Base-by-base conservation (phyloP, 1,284 basidiomycete genomes). In the Sporisorium sorghi region DNA sequence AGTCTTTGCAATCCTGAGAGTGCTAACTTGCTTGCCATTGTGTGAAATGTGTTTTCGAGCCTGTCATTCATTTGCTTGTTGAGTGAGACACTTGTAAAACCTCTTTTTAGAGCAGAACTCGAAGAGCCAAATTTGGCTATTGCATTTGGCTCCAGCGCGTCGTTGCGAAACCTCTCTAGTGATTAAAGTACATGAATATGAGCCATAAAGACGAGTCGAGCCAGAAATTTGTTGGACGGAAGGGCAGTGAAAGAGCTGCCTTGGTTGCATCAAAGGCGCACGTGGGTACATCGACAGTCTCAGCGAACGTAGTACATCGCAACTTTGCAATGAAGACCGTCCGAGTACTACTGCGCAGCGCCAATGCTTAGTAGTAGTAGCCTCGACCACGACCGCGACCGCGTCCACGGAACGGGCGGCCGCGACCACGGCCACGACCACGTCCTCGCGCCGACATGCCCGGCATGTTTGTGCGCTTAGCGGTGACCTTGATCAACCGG, bases 401-500 rank as follows among this genome's bases (percentile, higher is more conserved):
- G 24, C 73, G 63, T 17, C 69, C 78, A 23, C 76, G 78, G 68
- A 73, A 78, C 2, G 75, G 72, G 3, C 71, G 53, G 8, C 81
- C 81, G 39, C 79, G 65, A n/a, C 80, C 78, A 26, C 81, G 65
- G 2, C 82, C 82, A 28, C 82, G 71, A 0, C 82, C 81, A 5
- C 81, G 65, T 9, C 80, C 81, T 21, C 81, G 70, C 24, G 73
- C 70, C 15, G 73, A 51, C 48, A 83, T 42, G 46, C 81, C 81
- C 6, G 83, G 83, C 53, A 84, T 61, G 60, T 84, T 84, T 28
- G 83, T 84, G 30, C 83, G 76, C 68, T 84, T 84, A 8, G 82
- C 82, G 5, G 82, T 84, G 14, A 84, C 77, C 87, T 95, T 96
- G 85, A 99, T 91, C 83, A 95, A 86, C 72, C 96, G 90, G 32